Base-by-base conservation (phyloP, 306 rosid genomes). In the Quercus dentata region DNA sequence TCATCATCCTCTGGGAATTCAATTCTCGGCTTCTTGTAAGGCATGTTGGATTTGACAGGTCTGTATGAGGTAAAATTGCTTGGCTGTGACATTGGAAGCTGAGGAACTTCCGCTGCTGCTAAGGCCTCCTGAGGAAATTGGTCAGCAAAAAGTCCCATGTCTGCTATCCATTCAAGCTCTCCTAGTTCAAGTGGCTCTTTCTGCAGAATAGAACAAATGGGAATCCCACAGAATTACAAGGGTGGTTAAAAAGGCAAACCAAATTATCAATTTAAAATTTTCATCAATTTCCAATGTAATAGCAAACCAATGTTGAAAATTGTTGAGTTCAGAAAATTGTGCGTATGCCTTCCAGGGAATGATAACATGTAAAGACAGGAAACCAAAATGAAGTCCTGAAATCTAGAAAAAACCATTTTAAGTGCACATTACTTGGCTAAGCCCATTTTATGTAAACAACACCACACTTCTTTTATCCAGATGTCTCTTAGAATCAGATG, bases 61-160 rank as follows among this genome's bases (percentile, higher is more conserved):
- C 85, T 90, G 77, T 79, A 82, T 33, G 93, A 75, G 59, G 76
- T 13, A 52, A 78, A 73, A 63, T 73, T 83, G 86, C 83, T 84
- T 2, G 92, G 28, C 46, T 89, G 97, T 11, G 88, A 70, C 28
- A 74, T 78, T 3, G 91, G 86, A 85, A 95, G 93, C 84, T 91
- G 97, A 56, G 99, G 99, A 79, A 95, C 99, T 89, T 95, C 98
- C 5, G 98, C 98, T 1, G 97, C 92, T 7, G 97, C 95, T 78
- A 91, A 73, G 41, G 92, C 80, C 75, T 90, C 94, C 19, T 80
- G 85, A 77, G 92, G 81, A 74, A 91, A 79, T 55, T 89, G 97
- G 59, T 92, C 99, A 3, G 92, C 83, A 3, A 95, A 88, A 35
- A 95, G 80, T 27, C 98, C 89, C 61, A 85, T 78, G 7, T 95